Evolutionary conservation across 805 yeast species (phyloP), one percentile per base, ranked within the genome.

Genomic region (Candida sithepensis): DNA sequence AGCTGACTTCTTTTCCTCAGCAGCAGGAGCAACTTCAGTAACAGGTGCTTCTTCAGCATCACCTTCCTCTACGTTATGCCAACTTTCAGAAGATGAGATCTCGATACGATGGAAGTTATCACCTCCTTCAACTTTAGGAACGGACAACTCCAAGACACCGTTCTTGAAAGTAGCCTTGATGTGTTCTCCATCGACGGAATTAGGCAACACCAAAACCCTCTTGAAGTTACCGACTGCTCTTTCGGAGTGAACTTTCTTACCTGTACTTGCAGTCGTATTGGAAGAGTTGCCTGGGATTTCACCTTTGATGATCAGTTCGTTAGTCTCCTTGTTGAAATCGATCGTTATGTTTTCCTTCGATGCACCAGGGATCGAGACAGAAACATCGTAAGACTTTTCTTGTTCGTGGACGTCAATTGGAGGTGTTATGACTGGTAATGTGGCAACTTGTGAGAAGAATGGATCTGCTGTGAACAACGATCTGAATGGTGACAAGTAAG

Each of bases 331-430:
- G 57, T 76, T 70, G 61, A 70, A 77, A 57, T 77, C 80, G 45
- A 76, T 58, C 13, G 69, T 63, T 54, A 74, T 65, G 39, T 69
- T 61, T 19, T 75, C 75, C 56, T 69, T 71, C 2, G 65, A 50
- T 18, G 76, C 77, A 45, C 81, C 81, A 9, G 81, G 78, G 44
- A 76, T 61, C 1, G 79, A 69, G 3, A 75, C 66, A 33, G 68
- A 69, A 33, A 77, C 56, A 39, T 68, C 71, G 50, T 72, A 75
- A 18, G 63, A 55, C 40, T 67, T 60, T 4, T 72, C 74, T 40
- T 69, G 67, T 26, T 76, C 80, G 49, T 73, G 58, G 34, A 77
- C 61, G 52, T 76, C 79, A 41, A 75, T 67, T 14, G 79, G 76
- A 43, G 78, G 78, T 18, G 66, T 58, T 18, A 55, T 42, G 13